Evolutionary conservation across 1,139 yeast species (phyloP).

Genomic region (Magnusiomyces tetraspermus): DNA sequence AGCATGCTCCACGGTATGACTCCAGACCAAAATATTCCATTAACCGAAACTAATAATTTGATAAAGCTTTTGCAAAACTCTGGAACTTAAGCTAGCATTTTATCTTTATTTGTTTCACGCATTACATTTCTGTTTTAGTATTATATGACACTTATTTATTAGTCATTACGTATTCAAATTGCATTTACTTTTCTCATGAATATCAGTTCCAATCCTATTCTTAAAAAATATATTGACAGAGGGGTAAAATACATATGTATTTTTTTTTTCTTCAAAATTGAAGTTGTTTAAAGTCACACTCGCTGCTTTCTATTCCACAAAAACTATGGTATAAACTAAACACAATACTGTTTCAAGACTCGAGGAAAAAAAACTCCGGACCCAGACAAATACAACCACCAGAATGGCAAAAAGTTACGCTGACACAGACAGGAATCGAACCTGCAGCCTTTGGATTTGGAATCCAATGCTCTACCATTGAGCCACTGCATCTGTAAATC

Average conservation of each 20-base stretch:
- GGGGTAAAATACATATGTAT: too few relatives aligned
- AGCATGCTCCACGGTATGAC: background rate
- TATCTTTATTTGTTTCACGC: background rate
- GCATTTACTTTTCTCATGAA: too few relatives aligned
- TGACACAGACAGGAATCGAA: constrained; percentile 21
- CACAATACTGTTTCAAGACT: too few relatives aligned
- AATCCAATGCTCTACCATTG: constrained; percentile 17
- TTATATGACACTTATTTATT: too few relatives aligned
- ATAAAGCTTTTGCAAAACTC: background rate
- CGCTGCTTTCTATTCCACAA: too few relatives aligned
- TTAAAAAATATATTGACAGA: too few relatives aligned
- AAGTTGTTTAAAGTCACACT: too few relatives aligned
- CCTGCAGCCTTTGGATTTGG: constrained; percentile 21
- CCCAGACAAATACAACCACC: background rate
- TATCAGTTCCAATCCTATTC: too few relatives aligned
- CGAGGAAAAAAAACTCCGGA: background rate
- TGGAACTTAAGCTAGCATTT: background rate
- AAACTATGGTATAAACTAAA: too few relatives aligned
- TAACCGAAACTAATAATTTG: background rate
- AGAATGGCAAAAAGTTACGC: constrained; percentile 2
- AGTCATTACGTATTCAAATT: too few relatives aligned
- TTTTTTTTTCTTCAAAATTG: too few relatives aligned
- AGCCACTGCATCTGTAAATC: constrained; percentile 13
- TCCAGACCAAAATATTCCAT: background rate
- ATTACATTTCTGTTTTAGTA: too few relatives aligned